Percentiles rank a stretch among this genome's conserved stretches.
Conservation (phyloP, 2,329 filamentous ascomycete genomes). For the Pseudocercospora crystallina region DNA sequence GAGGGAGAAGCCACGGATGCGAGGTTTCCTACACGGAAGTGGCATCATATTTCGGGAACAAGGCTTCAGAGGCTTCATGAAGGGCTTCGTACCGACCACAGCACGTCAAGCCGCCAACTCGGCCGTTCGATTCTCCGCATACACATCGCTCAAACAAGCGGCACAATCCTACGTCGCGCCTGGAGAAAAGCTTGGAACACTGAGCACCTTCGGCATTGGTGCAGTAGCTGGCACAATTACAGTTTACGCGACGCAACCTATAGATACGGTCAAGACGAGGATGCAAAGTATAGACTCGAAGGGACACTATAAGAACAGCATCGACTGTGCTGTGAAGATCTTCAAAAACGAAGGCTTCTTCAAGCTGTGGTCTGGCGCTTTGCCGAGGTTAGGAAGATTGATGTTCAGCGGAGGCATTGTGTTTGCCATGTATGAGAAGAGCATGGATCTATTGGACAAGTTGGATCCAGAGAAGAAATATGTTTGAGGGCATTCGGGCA, state of each 20-base stretch:
- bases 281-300: conserved; percentile 96
- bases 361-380: conserved; percentile 90
- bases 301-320: conserved; percentile 78
- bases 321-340: conserved; percentile 78
- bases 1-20: conserved; percentile 77
- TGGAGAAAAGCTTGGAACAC: conserved; percentile 86
- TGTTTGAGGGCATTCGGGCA: conserved; percentile 45
- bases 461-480: conserved; percentile 83
- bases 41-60: conserved; percentile 84
- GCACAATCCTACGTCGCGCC: conserved; percentile 91
- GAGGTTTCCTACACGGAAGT: conserved; percentile 87
- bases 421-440: conserved; percentile 97
- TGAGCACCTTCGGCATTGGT: conserved; percentile 88
- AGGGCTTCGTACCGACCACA: conserved; percentile 93
- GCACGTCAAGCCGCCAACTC: conserved; percentile 93
- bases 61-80: conserved; percentile 89
- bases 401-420: conserved; percentile 95
- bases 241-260: conserved; percentile 69
- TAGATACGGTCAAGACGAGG: conserved; percentile 92
- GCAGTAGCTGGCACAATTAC: conserved; percentile 87
- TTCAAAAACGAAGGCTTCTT: conserved; percentile 84
- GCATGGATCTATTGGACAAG: conserved; percentile 79
- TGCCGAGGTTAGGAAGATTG: conserved; percentile 79
- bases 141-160: conserved; percentile 85
- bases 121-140: conserved; percentile 89